These are phyloP conservation scores for Orbilia quercus DNA, from an alignment of 2,329 filamentous ascomycete species.

Conservation along the genomic window DNA sequence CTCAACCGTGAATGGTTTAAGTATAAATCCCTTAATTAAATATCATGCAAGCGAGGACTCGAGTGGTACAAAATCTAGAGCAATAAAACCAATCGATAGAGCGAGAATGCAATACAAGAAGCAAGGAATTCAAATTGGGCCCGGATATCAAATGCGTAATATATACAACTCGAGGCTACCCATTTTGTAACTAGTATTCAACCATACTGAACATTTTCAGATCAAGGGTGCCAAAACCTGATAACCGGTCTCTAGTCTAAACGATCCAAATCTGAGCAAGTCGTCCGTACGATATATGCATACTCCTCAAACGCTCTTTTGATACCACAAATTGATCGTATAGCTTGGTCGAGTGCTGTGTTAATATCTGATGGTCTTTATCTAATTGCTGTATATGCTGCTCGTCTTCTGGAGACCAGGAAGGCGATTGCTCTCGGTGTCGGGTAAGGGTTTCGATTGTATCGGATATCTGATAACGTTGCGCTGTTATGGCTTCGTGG, in stretches of 20 bases:
- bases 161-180: no score
- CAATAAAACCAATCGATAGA: no score
- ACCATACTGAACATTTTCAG: no score
- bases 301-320: slow-evolving; percentile 14
- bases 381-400: slow-evolving; percentile 12
- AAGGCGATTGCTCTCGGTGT: slow-evolving; percentile 1
- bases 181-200: no score
- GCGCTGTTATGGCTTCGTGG: slow-evolving; percentile 25
- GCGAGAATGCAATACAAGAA: no score
- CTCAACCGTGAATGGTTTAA: no score
- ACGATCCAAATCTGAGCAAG: slow-evolving; percentile 36
- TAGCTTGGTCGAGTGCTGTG: neutral
- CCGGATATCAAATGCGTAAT: no score
- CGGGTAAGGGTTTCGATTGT: slow-evolving; percentile 7
- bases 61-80: no score
- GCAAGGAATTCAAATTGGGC: no score
- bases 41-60: no score
- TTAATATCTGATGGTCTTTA: slow-evolving; percentile 8
- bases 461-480: slow-evolving; percentile 7
- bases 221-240: neutral
- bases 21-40: no score
- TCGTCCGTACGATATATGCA: slow-evolving; percentile 22
- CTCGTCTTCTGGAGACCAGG: slow-evolving; percentile 15
- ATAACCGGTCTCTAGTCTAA: no score
- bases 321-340: slow-evolving; percentile 42